Conservation (phyloP, 768 basidiomycete genomes). For the Rhodotorula taiwanensis region DNA sequence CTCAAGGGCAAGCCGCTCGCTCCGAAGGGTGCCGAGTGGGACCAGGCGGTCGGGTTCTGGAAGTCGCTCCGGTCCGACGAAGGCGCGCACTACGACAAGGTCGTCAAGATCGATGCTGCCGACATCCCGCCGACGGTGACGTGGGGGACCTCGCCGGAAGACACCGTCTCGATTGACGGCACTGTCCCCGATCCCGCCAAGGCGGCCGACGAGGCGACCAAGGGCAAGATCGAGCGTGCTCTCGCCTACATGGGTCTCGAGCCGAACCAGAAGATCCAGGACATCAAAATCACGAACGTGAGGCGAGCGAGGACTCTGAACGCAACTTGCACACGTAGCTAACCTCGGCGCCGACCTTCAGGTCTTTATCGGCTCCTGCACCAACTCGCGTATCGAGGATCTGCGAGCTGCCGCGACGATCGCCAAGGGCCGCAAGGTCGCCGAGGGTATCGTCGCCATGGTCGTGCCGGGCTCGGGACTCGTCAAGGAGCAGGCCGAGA, state of each 20-base stretch:
- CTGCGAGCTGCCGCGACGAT: conserved; percentile 77
- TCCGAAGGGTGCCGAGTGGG: conserved; percentile 75
- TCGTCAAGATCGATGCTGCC: conserved; percentile 68
- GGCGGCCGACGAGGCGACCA: conserved; percentile 60
- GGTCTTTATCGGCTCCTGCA: conserved; percentile 89
- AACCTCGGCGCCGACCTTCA: background rate
- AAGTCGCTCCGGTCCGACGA: conserved; percentile 65
- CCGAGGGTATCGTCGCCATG: conserved; percentile 73
- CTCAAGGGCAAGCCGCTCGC: conserved; percentile 71
- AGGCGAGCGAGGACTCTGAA: background rate
- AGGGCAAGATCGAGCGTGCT: conserved; percentile 64
- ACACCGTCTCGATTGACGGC: conserved; percentile 75
- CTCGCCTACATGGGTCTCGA: conserved; percentile 80
- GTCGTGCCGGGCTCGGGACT: conserved; percentile 85
- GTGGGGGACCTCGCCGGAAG: conserved; percentile 89
- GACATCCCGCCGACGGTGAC: conserved; percentile 86
- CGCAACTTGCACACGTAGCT: too few species aligned
- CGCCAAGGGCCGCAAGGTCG: conserved; percentile 64
- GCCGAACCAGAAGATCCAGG: conserved; percentile 69
- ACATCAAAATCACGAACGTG: conserved; percentile 68
- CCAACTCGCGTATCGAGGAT: conserved; percentile 89
- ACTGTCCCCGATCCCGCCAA: conserved; percentile 66
- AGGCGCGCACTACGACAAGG: conserved; percentile 75
- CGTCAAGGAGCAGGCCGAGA: conserved; percentile 83
- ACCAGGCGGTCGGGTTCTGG: conserved; percentile 79